Percentiles rank a stretch among this genome's conserved stretches.
Conservation (phyloP, 495 filamentous ascomycete genomes). For the Aspergillus asperescens region DNA sequence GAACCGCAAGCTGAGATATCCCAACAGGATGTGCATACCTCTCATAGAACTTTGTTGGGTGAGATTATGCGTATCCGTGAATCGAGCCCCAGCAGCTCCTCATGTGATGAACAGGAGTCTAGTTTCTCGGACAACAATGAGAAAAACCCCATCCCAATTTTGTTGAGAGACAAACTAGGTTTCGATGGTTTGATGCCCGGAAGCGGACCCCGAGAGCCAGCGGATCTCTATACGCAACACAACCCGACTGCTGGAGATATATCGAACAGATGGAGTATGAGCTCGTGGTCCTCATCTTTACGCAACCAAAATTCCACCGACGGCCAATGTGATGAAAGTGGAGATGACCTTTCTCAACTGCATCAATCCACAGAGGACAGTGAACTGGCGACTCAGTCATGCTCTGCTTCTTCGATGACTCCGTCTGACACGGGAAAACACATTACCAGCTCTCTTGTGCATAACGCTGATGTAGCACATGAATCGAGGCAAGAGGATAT, state of each 20-base stretch:
- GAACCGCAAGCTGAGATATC: conserved; percentile 62
- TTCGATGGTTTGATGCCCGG: conserved; percentile 30
- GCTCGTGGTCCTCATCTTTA: conserved; percentile 50
- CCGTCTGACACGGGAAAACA: conserved; percentile 26
- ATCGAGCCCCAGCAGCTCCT: conserved; percentile 39
- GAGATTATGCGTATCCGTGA: conserved; percentile 51
- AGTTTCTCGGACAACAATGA: conserved; percentile 50
- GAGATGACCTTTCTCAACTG: conserved; percentile 26
- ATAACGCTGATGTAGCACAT: conserved; percentile 19
- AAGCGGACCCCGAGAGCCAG: conserved; percentile 29
- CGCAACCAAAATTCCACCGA: conserved; percentile 40
- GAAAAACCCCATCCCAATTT: conserved; percentile 57
- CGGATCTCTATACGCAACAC: conserved; percentile 20
- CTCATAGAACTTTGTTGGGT: conserved; percentile 44
- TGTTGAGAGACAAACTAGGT: conserved; percentile 47
- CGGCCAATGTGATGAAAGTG: conserved; percentile 34
- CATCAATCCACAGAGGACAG: conserved; percentile 20
- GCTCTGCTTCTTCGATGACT: conserved; percentile 31
- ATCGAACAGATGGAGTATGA: conserved; percentile 46
- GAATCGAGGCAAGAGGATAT: conserved; percentile 5
- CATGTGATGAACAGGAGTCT: conserved; percentile 48
- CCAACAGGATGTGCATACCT: conserved; percentile 24
- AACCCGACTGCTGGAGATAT: conserved; percentile 18
- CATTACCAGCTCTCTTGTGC: conserved; percentile 6
- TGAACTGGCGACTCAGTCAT: conserved; percentile 29